Evolutionary conservation across 192 early-diverging fungal genomes (phyloP).

Genomic region (Coemansia sp.): DNA sequence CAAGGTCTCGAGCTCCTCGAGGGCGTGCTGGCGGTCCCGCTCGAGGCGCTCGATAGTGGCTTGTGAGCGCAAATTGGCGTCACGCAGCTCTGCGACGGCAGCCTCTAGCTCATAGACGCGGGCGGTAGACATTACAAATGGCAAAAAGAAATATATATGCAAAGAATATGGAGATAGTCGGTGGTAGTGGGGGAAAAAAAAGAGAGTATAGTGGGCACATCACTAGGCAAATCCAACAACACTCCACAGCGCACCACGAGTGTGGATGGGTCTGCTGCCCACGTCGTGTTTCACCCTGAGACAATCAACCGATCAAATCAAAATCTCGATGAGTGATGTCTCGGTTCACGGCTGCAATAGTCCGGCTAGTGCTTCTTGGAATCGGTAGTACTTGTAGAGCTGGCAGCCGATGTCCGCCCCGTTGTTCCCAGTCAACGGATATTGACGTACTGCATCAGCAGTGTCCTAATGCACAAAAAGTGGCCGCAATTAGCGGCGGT

Average conservation of each 20-base stretch:
- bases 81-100: conserved; percentile 37
- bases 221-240: background rate
- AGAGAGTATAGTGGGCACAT: background rate
- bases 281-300: background rate
- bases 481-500: background rate
- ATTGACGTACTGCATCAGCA: background rate
- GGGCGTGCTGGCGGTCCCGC: conserved; percentile 30
- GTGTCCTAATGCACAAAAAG: background rate
- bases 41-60: conserved; percentile 32
- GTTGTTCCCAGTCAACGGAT: background rate
- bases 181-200: background rate
- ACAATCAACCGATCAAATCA: background rate
- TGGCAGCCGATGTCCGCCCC: background rate
- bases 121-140: conserved; percentile 6
- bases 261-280: too few relatives aligned
- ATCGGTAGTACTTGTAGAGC: too few relatives aligned
- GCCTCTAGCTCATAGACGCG: conserved; percentile 54
- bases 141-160: background rate
- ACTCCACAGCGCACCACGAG: too few relatives aligned
- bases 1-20: conserved; percentile 46
- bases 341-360: background rate
- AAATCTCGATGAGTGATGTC: background rate
- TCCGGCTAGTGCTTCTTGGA: too few relatives aligned
- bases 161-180: background rate
- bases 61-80: conserved; percentile 29